These are phyloP conservation scores for Heterobasidion annosum DNA, from an alignment of 1,284 basidiomycete genomes.

Conservation along the genomic window DNA sequence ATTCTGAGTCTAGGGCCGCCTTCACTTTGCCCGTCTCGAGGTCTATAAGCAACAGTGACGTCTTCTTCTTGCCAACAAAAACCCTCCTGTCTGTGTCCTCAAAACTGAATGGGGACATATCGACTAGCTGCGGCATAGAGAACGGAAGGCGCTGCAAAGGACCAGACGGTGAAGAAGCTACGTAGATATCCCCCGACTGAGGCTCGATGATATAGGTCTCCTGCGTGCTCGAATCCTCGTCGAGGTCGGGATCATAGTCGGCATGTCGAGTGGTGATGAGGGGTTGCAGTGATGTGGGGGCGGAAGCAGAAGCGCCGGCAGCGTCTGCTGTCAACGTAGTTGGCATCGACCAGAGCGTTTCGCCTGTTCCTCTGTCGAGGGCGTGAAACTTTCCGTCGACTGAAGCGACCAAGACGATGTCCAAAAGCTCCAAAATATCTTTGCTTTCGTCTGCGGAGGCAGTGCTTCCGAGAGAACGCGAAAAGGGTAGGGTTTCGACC, in stretches of 20 bases:
- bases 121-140: constrained; percentile 80
- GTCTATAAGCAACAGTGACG: constrained; percentile 72
- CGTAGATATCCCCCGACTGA: constrained; percentile 83
- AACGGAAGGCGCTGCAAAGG: constrained; percentile 78
- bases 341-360: constrained; percentile 75
- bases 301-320: constrained; percentile 15
- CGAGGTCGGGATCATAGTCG: constrained; percentile 43
- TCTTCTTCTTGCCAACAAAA: constrained; percentile 83
- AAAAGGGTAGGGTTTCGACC: not conserved
- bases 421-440: constrained; percentile 40
- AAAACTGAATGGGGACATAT: constrained; percentile 80
- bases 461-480: not conserved
- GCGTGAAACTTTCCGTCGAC: constrained; percentile 91
- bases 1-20: constrained; percentile 68
- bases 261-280: constrained; percentile 64
- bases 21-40: constrained; percentile 78
- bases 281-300: constrained; percentile 50
- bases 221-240: constrained; percentile 45
- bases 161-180: constrained; percentile 55
- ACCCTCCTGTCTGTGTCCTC: constrained; percentile 58
- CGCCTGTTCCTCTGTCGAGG: constrained; percentile 73
- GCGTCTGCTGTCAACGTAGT: constrained; percentile 25
- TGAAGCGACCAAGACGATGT: constrained; percentile 77
- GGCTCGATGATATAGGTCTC: constrained; percentile 90
- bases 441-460: not conserved